Evolutionary conservation across 352 stramenopile genomes (phyloP).

Genomic region (Phytophthora ohioensis): DNA sequence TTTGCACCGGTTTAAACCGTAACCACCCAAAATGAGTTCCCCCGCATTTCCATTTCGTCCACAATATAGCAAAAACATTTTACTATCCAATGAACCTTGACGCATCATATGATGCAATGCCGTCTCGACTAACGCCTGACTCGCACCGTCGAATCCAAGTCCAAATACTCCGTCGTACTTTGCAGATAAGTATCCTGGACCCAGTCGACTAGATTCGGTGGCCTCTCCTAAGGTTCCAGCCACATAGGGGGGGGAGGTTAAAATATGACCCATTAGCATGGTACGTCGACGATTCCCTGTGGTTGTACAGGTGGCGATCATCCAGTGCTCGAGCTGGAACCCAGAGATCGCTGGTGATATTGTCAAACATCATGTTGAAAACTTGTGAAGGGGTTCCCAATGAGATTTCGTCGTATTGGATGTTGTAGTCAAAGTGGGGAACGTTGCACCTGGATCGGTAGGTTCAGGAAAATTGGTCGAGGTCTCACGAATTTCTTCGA

Average conservation of each 20-base stretch:
- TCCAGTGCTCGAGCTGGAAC: constrained; percentile 69
- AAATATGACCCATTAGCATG: constrained; percentile 88
- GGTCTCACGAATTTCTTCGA: too few species aligned
- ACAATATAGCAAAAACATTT: constrained; percentile 95
- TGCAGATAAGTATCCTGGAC: constrained; percentile 89
- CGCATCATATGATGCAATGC: constrained; percentile 93
- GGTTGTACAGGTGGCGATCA: constrained; percentile 78
- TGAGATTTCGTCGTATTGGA: constrained; percentile 73
- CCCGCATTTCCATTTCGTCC: constrained; percentile 61
- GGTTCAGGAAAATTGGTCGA: too few species aligned
- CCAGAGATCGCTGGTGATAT: constrained; percentile 94
- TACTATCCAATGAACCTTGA: constrained; percentile 75
- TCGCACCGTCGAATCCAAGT: constrained; percentile 92
- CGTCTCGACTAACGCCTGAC: constrained; percentile 84
- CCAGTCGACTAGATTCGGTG: constrained; percentile 88
- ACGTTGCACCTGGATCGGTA: not conserved
- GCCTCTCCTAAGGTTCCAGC: constrained; percentile 92
- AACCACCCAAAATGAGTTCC: constrained; percentile 61
- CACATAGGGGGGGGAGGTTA: constrained; percentile 93
- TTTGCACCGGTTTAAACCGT: constrained; percentile 88
- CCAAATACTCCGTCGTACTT: constrained; percentile 97
- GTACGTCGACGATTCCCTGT: constrained; percentile 79
- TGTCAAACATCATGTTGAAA: constrained; percentile 95
- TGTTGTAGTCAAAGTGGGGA: not conserved
- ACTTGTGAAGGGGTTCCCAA: constrained; percentile 87